Base-by-base conservation (phyloP, 345 rosid species). In the Schrenkiella parvula region DNA sequence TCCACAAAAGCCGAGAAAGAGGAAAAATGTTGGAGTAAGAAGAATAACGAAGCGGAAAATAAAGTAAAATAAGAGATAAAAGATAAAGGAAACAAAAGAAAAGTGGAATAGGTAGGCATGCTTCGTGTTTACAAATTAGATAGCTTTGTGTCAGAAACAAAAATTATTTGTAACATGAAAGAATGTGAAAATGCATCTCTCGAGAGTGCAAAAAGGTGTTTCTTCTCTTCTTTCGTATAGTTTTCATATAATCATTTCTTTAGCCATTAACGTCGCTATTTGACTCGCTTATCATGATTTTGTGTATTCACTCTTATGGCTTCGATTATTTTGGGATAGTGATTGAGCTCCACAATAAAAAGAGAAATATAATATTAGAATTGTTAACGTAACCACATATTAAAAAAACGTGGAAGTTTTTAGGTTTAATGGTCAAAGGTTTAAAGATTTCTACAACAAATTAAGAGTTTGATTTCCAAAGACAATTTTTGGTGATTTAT, bases 181-280 rank as follows among this genome's bases (percentile, higher is more conserved):
- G 68, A 53, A 71, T 73, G 66, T 46, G 77, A 64, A 64, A 64
- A 54, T 56, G 71, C 77, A 34, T 15, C 48, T 47, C 71, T 65
- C 77, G 59, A 65, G 71, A 47, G 13, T 65, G 65, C 66, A 56
- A 12, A 72, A 54, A 64, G 71, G 43, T 43, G 48, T 61, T 71
- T 51, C 31, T 38, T n/a, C 52, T 18, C 61, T 53, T 39, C 62
- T 51, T 61, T 50, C 38, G 13, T 68, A 8, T 29, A 19, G 1
- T 8, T 26, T 17, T 8, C 42, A 2, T 28, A 29, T 22, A 15
- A 23, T 46, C 39, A 59, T 59, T 48, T 37, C 17, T 0, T 6
- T 11, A 58, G 13, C 50, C 59, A 70, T 17, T 47, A 41, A 53
- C 72, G 29, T 67, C 51, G 41, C 9, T 41, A 28, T 39, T 14